Percentiles rank a stretch among this genome's conserved stretches.
Conservation (phyloP, 169 alveolate species). For the Neospora caninum region DNA sequence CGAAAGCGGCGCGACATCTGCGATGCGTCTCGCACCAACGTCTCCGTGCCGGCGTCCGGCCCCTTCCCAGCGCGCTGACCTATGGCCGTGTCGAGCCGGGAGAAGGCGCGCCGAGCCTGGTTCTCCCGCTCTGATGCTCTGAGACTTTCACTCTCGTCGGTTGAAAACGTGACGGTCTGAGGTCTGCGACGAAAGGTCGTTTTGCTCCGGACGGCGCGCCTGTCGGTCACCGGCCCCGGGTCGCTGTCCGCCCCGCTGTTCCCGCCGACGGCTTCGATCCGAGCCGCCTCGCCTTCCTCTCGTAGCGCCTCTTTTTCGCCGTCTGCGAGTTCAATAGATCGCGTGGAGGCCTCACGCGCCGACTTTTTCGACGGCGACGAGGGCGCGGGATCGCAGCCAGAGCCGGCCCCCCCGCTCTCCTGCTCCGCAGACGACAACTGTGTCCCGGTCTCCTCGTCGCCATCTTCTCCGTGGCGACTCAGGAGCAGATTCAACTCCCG, state of each 20-base stretch:
- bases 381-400: neutral
- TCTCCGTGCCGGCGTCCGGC: too few species aligned
- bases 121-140: too few species aligned
- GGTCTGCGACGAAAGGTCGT: neutral
- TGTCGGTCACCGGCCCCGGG: neutral
- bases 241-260: neutral
- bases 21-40: too few species aligned
- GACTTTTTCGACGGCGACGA: neutral
- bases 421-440: neutral
- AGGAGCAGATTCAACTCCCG: conserved; percentile 39
- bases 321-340: too few species aligned
- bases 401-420: neutral
- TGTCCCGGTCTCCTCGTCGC: neutral
- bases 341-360: too few species aligned
- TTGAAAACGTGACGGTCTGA: neutral
- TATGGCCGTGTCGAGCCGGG: too few species aligned
- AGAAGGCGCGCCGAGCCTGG: too few species aligned
- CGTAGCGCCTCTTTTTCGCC: too few species aligned
- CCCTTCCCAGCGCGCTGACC: too few species aligned
- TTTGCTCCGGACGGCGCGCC: neutral
- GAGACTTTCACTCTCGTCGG: neutral
- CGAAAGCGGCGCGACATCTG: too few species aligned
- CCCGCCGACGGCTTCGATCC: too few species aligned
- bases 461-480: conserved; percentile 17
- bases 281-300: too few species aligned